A percentile compares a stretch with the other conserved stretches of the same genome.
phyloP scores from a whole-genome alignment of 208 protist genomes.

The Vickermania spadyakhi region DNA sequence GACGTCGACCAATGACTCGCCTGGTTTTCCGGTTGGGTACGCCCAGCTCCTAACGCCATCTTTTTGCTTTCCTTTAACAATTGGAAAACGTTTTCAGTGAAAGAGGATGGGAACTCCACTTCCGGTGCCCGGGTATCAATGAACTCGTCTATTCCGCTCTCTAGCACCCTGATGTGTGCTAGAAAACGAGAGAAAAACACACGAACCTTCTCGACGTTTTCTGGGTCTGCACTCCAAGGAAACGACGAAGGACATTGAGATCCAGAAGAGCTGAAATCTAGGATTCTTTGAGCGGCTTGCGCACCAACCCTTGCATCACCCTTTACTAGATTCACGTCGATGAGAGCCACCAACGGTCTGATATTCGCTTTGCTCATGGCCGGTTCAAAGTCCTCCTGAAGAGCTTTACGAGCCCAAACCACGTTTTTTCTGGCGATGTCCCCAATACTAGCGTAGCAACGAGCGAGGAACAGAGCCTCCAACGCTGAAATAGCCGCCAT shows the following conservation, averaged over 20 bases:
- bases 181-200: too few species aligned
- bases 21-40: neutral
- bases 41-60: neutral
- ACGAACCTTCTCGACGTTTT: too few species aligned
- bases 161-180: too few species aligned
- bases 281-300: neutral
- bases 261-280: too few species aligned
- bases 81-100: slow-evolving; percentile 30
- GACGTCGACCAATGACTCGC: neutral
- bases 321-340: slow-evolving; percentile 53
- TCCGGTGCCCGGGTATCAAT: slow-evolving; percentile 30
- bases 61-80: slow-evolving; percentile 25
- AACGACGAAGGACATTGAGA: too few species aligned
- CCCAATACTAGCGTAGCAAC: slow-evolving; percentile 63
- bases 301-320: slow-evolving; percentile 36
- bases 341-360: slow-evolving; percentile 44
- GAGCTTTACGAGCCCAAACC: slow-evolving; percentile 34
- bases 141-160: slow-evolving; percentile 36
- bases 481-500: slow-evolving; percentile 49
- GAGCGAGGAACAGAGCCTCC: slow-evolving; percentile 67
- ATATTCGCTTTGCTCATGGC: slow-evolving; percentile 39
- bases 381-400: slow-evolving; percentile 56
- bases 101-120: slow-evolving; percentile 21
- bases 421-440: slow-evolving; percentile 55
- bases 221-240: too few species aligned